Evolutionary conservation across 1,284 basidiomycete genomes (phyloP).

Genomic region (Mycosarcoma maydis): DNA sequence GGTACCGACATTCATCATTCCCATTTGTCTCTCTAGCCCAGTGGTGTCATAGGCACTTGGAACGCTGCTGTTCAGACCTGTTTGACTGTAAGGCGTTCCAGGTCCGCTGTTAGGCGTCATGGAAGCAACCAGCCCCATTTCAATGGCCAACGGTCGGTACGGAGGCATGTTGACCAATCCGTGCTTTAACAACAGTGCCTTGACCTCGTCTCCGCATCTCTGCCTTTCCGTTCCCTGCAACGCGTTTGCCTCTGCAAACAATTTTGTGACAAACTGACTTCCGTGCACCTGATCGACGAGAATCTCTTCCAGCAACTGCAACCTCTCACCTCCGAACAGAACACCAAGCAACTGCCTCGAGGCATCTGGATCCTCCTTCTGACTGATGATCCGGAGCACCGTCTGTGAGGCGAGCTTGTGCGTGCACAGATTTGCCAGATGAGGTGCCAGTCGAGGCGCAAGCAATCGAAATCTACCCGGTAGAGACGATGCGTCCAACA

Average conservation of each 20-base stretch:
- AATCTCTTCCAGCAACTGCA: conserved; percentile 90
- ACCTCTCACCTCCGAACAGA: conserved; percentile 72
- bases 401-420: conserved; percentile 96
- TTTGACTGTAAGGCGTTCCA: background rate
- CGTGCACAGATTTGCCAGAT: conserved; percentile 93
- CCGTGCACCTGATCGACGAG: conserved; percentile 77
- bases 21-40: conserved; percentile 13
- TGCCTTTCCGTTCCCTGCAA: conserved; percentile 77
- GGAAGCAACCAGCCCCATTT: conserved; percentile 76
- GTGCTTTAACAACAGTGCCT: conserved; percentile 51
- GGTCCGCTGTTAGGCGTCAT: background rate
- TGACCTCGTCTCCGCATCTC: conserved; percentile 74
- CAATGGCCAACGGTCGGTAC: conserved; percentile 90
- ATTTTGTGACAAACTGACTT: conserved; percentile 90
- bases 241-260: conserved; percentile 72
- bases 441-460: conserved; percentile 92
- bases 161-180: conserved; percentile 68
- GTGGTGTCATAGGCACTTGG: background rate
- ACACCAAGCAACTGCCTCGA: conserved; percentile 61
- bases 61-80: background rate
- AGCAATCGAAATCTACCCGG: conserved; percentile 90
- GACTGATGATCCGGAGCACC: conserved; percentile 75
- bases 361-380: conserved; percentile 64
- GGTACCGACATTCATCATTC: conserved; percentile 1
- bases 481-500: conserved; percentile 91